These are phyloP conservation scores for Hypocreales sp. DNA, from an alignment of 2,329 filamentous ascomycete species.

Conservation along the genomic window DNA sequence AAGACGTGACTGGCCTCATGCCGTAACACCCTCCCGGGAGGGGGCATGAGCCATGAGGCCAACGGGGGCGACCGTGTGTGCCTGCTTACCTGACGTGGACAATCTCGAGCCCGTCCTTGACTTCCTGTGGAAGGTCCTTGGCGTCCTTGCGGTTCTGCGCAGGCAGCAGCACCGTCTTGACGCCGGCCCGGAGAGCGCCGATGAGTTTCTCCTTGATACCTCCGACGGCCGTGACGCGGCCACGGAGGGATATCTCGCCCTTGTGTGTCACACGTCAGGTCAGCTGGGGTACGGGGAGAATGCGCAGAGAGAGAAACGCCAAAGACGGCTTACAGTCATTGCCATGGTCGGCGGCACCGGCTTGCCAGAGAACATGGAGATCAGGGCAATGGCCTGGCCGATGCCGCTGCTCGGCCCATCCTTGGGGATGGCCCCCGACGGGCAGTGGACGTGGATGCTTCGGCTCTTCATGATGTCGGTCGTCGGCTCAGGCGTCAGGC, in stretches of 20 bases:
- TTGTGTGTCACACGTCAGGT: constrained; percentile 15
- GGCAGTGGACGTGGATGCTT: constrained; percentile 91
- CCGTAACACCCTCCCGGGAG: neutral
- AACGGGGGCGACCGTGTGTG: no score
- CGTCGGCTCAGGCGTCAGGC: constrained; percentile 61
- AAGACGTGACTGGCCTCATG: neutral
- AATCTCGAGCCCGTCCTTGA: constrained; percentile 74
- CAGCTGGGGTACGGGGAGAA: constrained; percentile 6
- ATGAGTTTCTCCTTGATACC: constrained; percentile 99
- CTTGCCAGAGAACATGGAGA: constrained; percentile 77
- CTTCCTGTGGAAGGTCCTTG: constrained; percentile 79
- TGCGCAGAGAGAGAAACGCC: no score
- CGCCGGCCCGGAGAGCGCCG: constrained; percentile 79
- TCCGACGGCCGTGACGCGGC: constrained; percentile 83
- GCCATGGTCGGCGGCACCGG: constrained; percentile 81
- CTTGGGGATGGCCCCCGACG: constrained; percentile 87
- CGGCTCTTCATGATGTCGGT: constrained; percentile 94
- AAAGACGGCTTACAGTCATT: constrained; percentile 84
- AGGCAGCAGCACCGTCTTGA: constrained; percentile 85
- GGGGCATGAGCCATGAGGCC: constrained; percentile 2
- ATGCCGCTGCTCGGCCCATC: constrained; percentile 79
- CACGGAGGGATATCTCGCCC: constrained; percentile 64
- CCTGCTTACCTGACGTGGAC: constrained; percentile 64
- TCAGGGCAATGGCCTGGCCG: constrained; percentile 83
- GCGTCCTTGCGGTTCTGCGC: constrained; percentile 84